phyloP scores from a whole-genome alignment of 164 flowering plant species.

The Aristolochia californica region DNA sequence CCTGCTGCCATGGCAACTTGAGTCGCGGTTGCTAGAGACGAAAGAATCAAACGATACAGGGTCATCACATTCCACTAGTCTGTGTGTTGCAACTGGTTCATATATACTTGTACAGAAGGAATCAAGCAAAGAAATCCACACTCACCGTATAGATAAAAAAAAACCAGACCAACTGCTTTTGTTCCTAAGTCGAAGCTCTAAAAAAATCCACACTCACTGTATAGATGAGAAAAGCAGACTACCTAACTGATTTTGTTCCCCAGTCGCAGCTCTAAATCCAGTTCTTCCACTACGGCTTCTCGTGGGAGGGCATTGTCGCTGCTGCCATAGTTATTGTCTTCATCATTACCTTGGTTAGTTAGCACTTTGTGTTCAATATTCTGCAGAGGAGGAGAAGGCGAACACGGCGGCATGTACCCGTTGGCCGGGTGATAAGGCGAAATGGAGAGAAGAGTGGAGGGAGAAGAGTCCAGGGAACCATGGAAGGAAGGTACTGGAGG shows the following conservation, averaged over 20 bases:
- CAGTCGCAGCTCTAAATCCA: no score
- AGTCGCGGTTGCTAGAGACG: no score
- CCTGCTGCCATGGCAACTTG: no score
- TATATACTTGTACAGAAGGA: no score
- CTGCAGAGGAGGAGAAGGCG: not conserved
- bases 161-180: not conserved
- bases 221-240: not conserved
- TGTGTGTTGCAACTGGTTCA: no score
- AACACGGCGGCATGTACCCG: not conserved
- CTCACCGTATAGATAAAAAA: not conserved
- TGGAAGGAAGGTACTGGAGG: no score
- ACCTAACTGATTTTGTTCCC: not conserved
- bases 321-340: not conserved
- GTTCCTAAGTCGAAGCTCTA: slow-evolving; percentile 1
- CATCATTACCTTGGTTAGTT: not conserved
- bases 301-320: no score
- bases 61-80: no score
- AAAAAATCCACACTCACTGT: not conserved
- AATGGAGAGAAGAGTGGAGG: slow-evolving; percentile 33
- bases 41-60: no score
- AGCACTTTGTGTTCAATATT: not conserved
- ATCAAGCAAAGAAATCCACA: no score
- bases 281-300: no score
- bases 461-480: no score
- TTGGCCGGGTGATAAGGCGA: slow-evolving; percentile 14